Conservation (phyloP, 306 rosid genomes). For the Senna tora region DNA sequence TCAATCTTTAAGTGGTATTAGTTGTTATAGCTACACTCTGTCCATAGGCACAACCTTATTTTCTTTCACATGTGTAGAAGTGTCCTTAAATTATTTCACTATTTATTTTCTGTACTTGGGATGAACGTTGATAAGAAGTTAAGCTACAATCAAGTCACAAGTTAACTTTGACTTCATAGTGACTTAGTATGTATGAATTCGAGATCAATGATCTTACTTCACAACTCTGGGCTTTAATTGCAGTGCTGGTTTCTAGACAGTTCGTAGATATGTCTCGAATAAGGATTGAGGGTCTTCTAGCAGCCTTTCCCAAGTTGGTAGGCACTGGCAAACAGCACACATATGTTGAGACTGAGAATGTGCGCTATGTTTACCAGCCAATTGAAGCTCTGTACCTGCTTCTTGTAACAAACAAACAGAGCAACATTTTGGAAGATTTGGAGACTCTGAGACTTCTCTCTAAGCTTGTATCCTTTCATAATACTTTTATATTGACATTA, state of each 20-base stretch:
- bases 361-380: slow-evolving; percentile 97
- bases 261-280: slow-evolving; percentile 90
- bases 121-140: not conserved
- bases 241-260: slow-evolving; percentile 96
- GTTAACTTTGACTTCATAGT: slow-evolving; percentile 16
- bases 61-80: not conserved
- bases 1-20: not conserved
- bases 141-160: not conserved
- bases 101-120: not conserved
- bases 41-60: not conserved
- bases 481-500: slow-evolving; percentile 30
- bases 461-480: slow-evolving; percentile 84
- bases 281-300: slow-evolving; percentile 97
- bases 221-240: slow-evolving; percentile 23
- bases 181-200: slow-evolving; percentile 13
- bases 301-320: slow-evolving; percentile 94
- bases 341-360: slow-evolving; percentile 92
- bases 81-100: not conserved
- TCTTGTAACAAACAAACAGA: slow-evolving; percentile 93
- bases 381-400: slow-evolving; percentile 91
- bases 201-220: slow-evolving; percentile 12
- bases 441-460: slow-evolving; percentile 92
- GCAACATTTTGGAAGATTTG: slow-evolving; percentile 95
- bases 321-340: slow-evolving; percentile 98
- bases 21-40: not conserved